phyloP scores from a whole-genome alignment of 108 stramenopile genomes.

The Schizochytrium sp. region DNA sequence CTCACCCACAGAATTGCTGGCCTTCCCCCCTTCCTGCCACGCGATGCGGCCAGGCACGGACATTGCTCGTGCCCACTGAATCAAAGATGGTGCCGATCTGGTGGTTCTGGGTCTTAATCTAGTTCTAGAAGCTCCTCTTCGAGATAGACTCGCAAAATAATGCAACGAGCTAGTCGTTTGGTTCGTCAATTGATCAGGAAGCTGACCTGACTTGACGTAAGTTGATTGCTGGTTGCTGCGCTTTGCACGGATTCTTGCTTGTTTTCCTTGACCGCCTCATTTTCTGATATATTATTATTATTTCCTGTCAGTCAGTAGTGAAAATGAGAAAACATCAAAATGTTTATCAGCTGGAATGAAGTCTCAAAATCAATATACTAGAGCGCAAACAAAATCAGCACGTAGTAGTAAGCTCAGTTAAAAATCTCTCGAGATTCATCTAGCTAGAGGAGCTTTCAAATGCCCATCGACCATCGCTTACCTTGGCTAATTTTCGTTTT shows the following conservation, averaged over 20 bases:
- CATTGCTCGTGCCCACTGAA: not conserved
- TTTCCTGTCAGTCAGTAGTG: not conserved
- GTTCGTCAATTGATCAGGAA: not conserved
- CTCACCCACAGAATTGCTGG: constrained; percentile 3
- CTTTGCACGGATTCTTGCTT: not conserved
- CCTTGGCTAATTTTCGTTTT: no score
- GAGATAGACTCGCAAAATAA: not conserved
- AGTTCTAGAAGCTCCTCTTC: not conserved
- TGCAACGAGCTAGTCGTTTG: not conserved
- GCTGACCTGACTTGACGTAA: not conserved
- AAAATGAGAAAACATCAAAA: no score
- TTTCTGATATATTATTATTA: not conserved
- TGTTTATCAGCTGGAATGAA: no score
- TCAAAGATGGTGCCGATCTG: not conserved
- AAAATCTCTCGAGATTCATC: no score
- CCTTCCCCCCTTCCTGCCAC: constrained; percentile 53
- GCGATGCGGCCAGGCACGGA: constrained; percentile 42
- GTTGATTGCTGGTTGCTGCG: not conserved
- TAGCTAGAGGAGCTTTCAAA: no score
- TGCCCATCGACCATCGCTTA: no score
- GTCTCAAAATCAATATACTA: no score
- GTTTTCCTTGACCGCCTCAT: not conserved
- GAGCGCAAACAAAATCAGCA: no score
- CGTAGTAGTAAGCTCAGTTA: no score
- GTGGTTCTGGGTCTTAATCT: not conserved